phyloP scores from a whole-genome alignment of 441 rosid genomes.

The Lepidium campestre region DNA sequence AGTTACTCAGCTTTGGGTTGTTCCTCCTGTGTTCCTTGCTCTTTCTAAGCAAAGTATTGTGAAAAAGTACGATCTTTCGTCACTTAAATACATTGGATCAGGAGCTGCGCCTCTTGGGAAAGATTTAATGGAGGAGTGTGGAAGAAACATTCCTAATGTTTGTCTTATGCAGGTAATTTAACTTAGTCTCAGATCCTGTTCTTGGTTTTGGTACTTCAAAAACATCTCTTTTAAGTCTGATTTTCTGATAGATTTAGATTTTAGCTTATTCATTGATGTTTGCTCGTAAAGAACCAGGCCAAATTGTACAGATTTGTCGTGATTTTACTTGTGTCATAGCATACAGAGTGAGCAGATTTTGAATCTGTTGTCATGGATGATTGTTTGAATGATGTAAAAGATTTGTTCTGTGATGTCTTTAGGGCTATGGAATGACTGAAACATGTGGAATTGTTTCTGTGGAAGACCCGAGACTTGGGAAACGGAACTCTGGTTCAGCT shows the following conservation, averaged over 20 bases:
- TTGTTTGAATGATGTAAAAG: conserved; percentile 1
- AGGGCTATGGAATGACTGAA: conserved; percentile 96
- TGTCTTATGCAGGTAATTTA: conserved; percentile 46
- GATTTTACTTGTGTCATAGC: neutral
- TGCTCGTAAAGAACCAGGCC: neutral
- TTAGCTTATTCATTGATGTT: neutral
- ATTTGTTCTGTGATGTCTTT: conserved; percentile 21
- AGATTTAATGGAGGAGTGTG: conserved; percentile 81
- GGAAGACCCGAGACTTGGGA: conserved; percentile 41
- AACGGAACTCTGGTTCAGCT: conserved; percentile 54
- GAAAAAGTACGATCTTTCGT: conserved; percentile 60
- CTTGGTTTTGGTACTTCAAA: neutral
- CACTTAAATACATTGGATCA: conserved; percentile 57
- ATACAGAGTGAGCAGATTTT: neutral
- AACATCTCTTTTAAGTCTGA: neutral
- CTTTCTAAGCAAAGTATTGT: conserved; percentile 56
- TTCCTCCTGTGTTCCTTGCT: conserved; percentile 78
- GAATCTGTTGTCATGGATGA: neutral
- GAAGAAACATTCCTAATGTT: conserved; percentile 50
- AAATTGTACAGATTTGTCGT: neutral
- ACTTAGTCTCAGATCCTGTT: neutral
- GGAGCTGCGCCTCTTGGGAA: conserved; percentile 90
- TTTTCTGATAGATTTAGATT: neutral
- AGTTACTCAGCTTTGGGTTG: conserved; percentile 67
- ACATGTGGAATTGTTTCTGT: conserved; percentile 55